Base-by-base conservation (phyloP, 2,329 filamentous ascomycete genomes). In the Venturia effusa region DNA sequence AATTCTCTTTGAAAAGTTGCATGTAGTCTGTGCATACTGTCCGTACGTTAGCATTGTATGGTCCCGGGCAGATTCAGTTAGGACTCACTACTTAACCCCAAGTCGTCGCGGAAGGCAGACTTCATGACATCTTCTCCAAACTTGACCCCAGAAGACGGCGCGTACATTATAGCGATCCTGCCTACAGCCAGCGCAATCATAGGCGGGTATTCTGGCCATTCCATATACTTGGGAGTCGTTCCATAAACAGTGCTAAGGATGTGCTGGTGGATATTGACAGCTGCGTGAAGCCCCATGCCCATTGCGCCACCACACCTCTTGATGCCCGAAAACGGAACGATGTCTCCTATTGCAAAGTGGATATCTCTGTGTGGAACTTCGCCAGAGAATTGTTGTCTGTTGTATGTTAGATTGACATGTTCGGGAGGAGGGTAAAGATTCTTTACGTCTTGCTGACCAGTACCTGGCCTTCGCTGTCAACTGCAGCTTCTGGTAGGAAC, bases 271-370 rank as follows among this genome's bases (percentile, higher is more conserved):
- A 88, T 81, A 71, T 92, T 92, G 62, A 80, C 74, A 8, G 84
- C 88, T 3, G 83, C 83, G 66, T 81, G 80, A 69, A 85, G 83
- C 41, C 88, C 89, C 79, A 87, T 86, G 70, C 88, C 83, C 82
- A 92, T 89, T 41, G 89, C 89, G 17, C 80, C 84, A 34, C 89
- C 89, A 69, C 87, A 90, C 54, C 89, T 86, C 78, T 91, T 92
- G 76, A 93, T 92, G 55, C 88, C 89, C 0, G 86, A 83, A 89
- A 89, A 92, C 59, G 79, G 77, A 34, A 82, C 83, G 17, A 89
- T 77, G 71, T 93, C 89, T 17, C 89, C 89, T 30, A 84, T 79
- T 13, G 85, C 88, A 69, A 87, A 88, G 72, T 92, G 89, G 37
- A 75, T 74, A 0, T 77, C 75, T 15, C 82, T 74, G 67, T 90